Conservation (phyloP, 768 basidiomycete species). For the Clitopilus hobsonii region DNA sequence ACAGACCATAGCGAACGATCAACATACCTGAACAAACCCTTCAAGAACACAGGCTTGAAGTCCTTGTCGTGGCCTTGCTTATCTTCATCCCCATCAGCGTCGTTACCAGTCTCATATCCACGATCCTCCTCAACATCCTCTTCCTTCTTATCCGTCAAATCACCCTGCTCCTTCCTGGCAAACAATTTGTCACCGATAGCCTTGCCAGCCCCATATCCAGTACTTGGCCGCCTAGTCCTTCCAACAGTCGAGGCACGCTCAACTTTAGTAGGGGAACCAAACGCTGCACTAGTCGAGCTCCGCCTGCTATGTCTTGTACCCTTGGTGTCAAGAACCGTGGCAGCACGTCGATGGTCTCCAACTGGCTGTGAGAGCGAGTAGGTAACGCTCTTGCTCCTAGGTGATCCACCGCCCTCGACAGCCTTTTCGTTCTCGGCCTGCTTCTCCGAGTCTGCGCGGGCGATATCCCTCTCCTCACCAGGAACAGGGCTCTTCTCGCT, state of each 20-base stretch:
- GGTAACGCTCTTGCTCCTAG: conserved; percentile 26
- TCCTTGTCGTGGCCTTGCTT: conserved; percentile 59
- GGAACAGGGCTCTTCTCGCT: conserved; percentile 24
- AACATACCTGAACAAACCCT: conserved; percentile 85
- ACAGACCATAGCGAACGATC: neutral
- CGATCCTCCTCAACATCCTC: conserved; percentile 24
- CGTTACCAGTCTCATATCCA: conserved; percentile 32
- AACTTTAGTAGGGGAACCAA: conserved; percentile 29
- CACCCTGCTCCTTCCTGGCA: conserved; percentile 39
- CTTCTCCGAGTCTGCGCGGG: conserved; percentile 13
- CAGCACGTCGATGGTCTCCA: conserved; percentile 66
- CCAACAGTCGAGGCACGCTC: conserved; percentile 47
- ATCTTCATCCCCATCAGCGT: conserved; percentile 42
- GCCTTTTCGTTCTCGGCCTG: conserved; percentile 18
- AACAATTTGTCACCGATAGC: conserved; percentile 47
- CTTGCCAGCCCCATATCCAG: conserved; percentile 40
- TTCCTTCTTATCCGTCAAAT: conserved; percentile 39
- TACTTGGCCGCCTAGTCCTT: conserved; percentile 67
- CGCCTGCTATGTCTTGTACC: conserved; percentile 67
- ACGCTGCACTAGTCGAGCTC: conserved; percentile 71
- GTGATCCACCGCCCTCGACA: conserved; percentile 9
- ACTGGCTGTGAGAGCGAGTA: conserved; percentile 53
- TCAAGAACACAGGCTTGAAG: conserved; percentile 92
- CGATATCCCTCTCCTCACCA: conserved; percentile 25
- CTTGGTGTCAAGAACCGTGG: conserved; percentile 71